Conservation (phyloP, 768 basidiomycete genomes). For the Amanita polypyramis region DNA sequence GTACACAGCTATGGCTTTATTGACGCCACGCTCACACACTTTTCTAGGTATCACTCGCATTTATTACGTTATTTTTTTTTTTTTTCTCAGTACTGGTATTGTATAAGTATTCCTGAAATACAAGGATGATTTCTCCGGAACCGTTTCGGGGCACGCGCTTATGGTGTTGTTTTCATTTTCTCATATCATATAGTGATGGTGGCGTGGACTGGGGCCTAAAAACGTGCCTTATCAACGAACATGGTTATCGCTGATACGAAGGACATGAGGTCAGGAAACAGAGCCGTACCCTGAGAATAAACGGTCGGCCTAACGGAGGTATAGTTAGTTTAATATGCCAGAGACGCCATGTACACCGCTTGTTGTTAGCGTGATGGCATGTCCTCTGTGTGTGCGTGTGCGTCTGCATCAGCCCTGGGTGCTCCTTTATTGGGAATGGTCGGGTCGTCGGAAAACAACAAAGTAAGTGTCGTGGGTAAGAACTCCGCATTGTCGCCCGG, state of each 20-base stretch:
- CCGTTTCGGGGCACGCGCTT: neutral
- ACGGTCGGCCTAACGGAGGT: neutral
- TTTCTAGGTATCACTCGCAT: neutral
- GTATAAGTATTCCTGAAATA: neutral
- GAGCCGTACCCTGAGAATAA: neutral
- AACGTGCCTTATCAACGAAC: neutral
- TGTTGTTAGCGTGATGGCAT: neutral
- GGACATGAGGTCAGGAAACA: neutral
- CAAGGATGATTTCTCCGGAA: neutral
- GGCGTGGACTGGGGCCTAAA: neutral
- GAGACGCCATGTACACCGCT: too few relatives aligned
- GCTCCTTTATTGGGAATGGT: constrained; percentile 5
- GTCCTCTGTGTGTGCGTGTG: neutral
- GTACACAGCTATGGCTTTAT: neutral
- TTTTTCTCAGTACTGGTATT: neutral
- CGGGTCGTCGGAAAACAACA: neutral
- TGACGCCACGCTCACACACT: neutral
- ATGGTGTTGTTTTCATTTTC: neutral
- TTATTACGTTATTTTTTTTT: constrained; percentile 5
- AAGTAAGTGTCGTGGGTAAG: neutral
- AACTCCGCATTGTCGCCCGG: neutral
- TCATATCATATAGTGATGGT: neutral
- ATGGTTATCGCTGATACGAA: constrained; percentile 1
- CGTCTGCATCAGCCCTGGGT: neutral
- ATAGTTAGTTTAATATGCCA: neutral